Base-by-base conservation (phyloP, 768 basidiomycete species). In the Lentinula lateritia region DNA sequence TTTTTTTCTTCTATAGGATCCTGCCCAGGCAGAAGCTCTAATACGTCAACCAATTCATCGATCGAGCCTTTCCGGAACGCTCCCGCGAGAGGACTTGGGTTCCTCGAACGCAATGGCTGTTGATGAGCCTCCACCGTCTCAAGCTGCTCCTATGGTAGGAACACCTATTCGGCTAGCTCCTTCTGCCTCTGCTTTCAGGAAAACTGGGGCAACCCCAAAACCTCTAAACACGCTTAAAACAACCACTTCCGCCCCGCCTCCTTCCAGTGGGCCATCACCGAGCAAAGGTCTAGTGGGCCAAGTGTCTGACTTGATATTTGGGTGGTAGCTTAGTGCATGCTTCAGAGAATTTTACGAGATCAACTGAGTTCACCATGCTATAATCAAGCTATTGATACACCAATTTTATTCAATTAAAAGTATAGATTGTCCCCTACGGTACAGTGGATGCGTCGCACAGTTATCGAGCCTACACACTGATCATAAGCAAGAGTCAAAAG, bases 281-380 rank as follows among this genome's bases (percentile, higher is more conserved):
- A 80, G 68, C 63, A 91, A 85, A 69, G 80, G 86, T 6, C 68
- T 91, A 65, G 63, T 92, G 12, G 88, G 88, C 13, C 89, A 90
- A 72, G 84, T 92, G 57, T 86, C 87, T 12, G 90, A 93, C 75
- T 70, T 91, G 64, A 86, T 93, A 52, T 92, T 91, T 69, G 90
- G 90, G 15, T 92, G 90, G 90, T 92, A 83, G 58, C 39, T 16
- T 56, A 41, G 23, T n/a, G 20, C 23, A 6, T 41, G 15, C n/a
- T 1, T 4, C 28, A 28, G 28, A 28, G 2, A 28, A 28, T 28
- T 3, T 28, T 28, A 2, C 3, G 28, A 28, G 3, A 28, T 28
- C 28, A 28, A 28, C 28, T 28, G 28, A 28, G 28, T 28, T 28
- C 28, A 28, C 3, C 28, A 28, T 3, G 28, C 28, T 28, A 28